phyloP scores from a whole-genome alignment of 805 yeast genomes.

The Hanseniaspora vineae region DNA sequence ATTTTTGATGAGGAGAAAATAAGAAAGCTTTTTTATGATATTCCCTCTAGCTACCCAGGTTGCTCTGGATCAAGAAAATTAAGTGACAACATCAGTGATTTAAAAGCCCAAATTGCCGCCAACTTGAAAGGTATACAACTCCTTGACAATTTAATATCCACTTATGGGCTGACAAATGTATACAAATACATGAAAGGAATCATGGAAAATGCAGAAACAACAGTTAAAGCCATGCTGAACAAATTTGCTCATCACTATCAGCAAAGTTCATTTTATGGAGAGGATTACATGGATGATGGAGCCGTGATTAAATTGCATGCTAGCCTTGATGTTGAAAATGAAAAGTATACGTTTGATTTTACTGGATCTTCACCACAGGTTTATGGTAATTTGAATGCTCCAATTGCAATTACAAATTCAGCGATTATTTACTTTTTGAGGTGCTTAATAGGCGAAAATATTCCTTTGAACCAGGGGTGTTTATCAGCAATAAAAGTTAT shows the following conservation, averaged over 20 bases:
- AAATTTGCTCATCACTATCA: conserved; percentile 31
- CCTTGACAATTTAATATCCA: conserved; percentile 44
- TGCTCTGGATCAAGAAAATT: conserved; percentile 83
- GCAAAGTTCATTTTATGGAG: conserved; percentile 30
- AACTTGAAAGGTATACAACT: conserved; percentile 73
- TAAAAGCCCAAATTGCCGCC: conserved; percentile 81
- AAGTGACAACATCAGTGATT: conserved; percentile 70
- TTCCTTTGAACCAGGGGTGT: conserved; percentile 92
- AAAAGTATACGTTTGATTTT: conserved; percentile 68
- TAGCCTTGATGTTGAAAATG: conserved; percentile 34
- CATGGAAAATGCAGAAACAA: conserved; percentile 61
- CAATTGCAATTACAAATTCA: conserved; percentile 76
- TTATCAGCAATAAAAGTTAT: conserved; percentile 59
- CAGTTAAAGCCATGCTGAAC: conserved; percentile 47
- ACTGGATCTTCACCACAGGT: conserved; percentile 78
- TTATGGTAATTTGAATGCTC: conserved; percentile 86
- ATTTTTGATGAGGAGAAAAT: conserved; percentile 64
- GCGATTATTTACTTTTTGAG: conserved; percentile 82
- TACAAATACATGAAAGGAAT: conserved; percentile 70
- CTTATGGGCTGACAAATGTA: conserved; percentile 48
- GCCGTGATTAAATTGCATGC: conserved; percentile 48
- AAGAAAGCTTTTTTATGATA: conserved; percentile 44
- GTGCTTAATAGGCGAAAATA: conserved; percentile 71
- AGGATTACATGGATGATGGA: conserved; percentile 75
- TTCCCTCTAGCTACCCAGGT: conserved; percentile 73